These are phyloP conservation scores for Heritiera fomes DNA, from an alignment of 345 rosid genomes.

Conservation along the genomic window DNA sequence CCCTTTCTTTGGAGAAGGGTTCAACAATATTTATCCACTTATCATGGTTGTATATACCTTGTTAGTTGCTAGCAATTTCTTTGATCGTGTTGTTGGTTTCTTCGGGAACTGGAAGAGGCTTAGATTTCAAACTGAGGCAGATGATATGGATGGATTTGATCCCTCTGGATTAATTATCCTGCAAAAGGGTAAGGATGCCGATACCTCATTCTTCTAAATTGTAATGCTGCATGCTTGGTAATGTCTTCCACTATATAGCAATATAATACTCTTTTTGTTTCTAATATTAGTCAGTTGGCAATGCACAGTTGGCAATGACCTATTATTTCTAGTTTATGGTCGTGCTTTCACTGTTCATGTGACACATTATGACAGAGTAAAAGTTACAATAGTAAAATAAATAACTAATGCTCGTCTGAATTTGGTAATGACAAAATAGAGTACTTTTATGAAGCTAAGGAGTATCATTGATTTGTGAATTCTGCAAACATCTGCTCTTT, in stretches of 20 bases:
- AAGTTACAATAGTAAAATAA: background rate
- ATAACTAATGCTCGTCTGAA: background rate
- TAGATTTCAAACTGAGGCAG: slow-evolving; percentile 78
- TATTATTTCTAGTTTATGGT: background rate
- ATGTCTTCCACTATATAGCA: background rate
- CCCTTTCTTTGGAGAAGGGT: slow-evolving; percentile 77
- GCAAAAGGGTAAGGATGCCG: slow-evolving; percentile 58
- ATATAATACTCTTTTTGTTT: background rate
- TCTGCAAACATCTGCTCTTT: background rate
- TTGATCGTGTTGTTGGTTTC: slow-evolving; percentile 79
- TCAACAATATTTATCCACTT: slow-evolving; percentile 95
- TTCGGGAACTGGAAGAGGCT: slow-evolving; percentile 96
- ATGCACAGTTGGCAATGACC: slow-evolving; percentile 2
- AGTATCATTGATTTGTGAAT: background rate
- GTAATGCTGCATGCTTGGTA: background rate
- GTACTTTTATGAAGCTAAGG: background rate
- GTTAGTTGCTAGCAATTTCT: slow-evolving; percentile 91
- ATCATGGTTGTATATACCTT: slow-evolving; percentile 94
- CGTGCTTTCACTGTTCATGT: background rate
- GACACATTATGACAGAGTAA: background rate
- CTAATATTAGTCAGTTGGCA: background rate
- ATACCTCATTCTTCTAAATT: background rate
- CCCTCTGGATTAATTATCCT: slow-evolving; percentile 91
- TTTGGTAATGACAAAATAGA: background rate
- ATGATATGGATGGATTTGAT: slow-evolving; percentile 88